phyloP scores from a whole-genome alignment of 2,329 filamentous ascomycete species.

The Polychaeton citri region DNA sequence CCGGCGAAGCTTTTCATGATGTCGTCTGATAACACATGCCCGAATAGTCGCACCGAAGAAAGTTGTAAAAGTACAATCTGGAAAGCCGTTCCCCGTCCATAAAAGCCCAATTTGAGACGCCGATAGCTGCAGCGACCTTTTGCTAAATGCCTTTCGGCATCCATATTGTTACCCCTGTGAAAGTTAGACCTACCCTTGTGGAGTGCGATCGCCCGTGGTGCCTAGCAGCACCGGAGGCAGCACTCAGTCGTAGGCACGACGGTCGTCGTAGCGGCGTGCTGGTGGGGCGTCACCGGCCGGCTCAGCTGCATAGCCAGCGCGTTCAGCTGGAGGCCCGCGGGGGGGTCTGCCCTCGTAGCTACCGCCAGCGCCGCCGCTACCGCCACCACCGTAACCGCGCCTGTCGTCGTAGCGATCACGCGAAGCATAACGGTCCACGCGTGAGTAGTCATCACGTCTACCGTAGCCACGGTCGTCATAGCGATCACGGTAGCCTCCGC shows the following conservation, averaged over 20 bases:
- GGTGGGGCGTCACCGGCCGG: constrained; percentile 16
- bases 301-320: constrained; percentile 11
- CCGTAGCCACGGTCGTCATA: constrained; percentile 52
- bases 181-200: neutral
- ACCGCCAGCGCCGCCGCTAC: constrained; percentile 11
- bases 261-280: constrained; percentile 20
- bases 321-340: constrained; percentile 16
- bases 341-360: constrained; percentile 13
- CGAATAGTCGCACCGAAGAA: neutral
- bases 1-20: constrained; percentile 1
- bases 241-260: constrained; percentile 21
- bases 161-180: neutral
- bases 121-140: neutral
- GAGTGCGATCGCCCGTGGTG: neutral
- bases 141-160: neutral
- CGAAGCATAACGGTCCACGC: constrained; percentile 34
- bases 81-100: neutral
- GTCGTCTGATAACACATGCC: constrained; percentile 1
- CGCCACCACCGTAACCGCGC: constrained; percentile 9
- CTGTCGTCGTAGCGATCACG: constrained; percentile 27
- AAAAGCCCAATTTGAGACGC: constrained; percentile 1
- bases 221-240: no score
- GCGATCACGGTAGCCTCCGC: constrained; percentile 37
- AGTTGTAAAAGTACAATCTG: neutral
- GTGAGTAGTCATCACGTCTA: constrained; percentile 42